Evolutionary conservation across 1,139 yeast genomes (phyloP), one percentile per base, ranked within the genome.

Genomic region (Pichia sp.): DNA sequence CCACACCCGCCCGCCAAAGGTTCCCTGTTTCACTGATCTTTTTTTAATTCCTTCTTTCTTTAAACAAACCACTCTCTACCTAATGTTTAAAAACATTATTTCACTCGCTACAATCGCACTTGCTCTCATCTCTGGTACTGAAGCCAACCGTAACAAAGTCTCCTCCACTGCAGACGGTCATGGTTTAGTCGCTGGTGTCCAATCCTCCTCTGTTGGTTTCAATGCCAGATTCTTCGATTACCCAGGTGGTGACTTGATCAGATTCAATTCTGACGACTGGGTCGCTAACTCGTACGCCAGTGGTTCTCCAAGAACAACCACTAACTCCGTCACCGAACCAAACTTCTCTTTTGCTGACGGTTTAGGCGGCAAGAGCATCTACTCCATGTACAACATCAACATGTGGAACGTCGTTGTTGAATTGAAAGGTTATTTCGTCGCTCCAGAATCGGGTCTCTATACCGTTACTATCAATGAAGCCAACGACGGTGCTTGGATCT

Each of bases 401-500:
- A 39, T 48, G 36, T 38, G 35, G 22, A 40, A 40, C 40, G 44
- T 43, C 17, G 12, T 39, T 12, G 18, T 48, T 35, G 49, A 48
- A 38, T 38, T 48, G 11, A 40, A 33, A 27, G 52, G 52, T 45
- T 48, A 48, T 33, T 48, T 48, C 42, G 40, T 45, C 31, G 45
- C 67, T 9, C 47, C 48, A 2, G 49, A 45, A 37, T 47, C 61
- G n/a, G 68, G 68, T 46, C 32, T 46, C 18, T 46, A 42, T 24
- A 35, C 35, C 11, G 41, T 63, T 30, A 24, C 42, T 5, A 18
- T 46, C 11, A 38, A 40, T 15, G 32, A 22, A 24, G 30, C 51
- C n/a, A 65, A 63, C 46, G 65, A 63, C 51, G 54, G 57, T 17
- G 60, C 53, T 4, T 45, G 50, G 42, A 42, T 62, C 4, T 50